These are phyloP conservation scores for Blastobotrys persicus DNA, from an alignment of 1,139 yeast species.

Conservation along the genomic window DNA sequence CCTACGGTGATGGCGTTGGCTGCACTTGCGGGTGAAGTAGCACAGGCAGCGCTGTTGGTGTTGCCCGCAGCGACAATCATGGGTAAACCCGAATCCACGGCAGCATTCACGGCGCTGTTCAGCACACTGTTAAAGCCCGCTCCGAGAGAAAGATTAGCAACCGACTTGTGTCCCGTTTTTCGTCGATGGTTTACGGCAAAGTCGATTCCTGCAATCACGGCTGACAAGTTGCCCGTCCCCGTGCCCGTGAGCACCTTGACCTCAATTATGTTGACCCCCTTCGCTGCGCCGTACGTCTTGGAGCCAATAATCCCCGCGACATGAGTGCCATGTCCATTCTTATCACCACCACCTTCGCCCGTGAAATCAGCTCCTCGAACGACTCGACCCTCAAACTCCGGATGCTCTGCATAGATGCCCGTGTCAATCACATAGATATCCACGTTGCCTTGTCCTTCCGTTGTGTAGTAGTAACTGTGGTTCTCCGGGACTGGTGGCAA, in stretches of 20 bases:
- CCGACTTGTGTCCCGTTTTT: slow-evolving; percentile 50
- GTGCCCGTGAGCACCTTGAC: slow-evolving; percentile 65
- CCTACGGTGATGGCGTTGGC: slow-evolving; percentile 77
- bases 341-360: slow-evolving; percentile 60
- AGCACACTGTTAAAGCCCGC: slow-evolving; percentile 64
- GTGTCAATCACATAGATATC: slow-evolving; percentile 81
- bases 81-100: slow-evolving; percentile 66
- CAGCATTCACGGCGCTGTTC: slow-evolving; percentile 74
- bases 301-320: slow-evolving; percentile 90
- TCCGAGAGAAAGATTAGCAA: slow-evolving; percentile 79
- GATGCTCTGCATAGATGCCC: slow-evolving; percentile 58
- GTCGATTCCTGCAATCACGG: slow-evolving; percentile 75
- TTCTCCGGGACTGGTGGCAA: slow-evolving; percentile 9
- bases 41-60: slow-evolving; percentile 72
- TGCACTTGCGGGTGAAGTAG: slow-evolving; percentile 78
- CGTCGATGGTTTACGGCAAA: slow-evolving; percentile 64
- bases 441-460: slow-evolving; percentile 47
- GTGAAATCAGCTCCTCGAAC: slow-evolving; percentile 58
- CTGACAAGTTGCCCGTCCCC: slow-evolving; percentile 63
- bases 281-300: slow-evolving; percentile 73
- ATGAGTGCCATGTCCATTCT: slow-evolving; percentile 76
- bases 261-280: slow-evolving; percentile 59
- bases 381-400: slow-evolving; percentile 68
- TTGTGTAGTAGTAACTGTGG: slow-evolving; percentile 35
- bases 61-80: slow-evolving; percentile 92